phyloP scores from a whole-genome alignment of 2,329 filamentous ascomycete genomes.

The Trichophyton schoenleinii region DNA sequence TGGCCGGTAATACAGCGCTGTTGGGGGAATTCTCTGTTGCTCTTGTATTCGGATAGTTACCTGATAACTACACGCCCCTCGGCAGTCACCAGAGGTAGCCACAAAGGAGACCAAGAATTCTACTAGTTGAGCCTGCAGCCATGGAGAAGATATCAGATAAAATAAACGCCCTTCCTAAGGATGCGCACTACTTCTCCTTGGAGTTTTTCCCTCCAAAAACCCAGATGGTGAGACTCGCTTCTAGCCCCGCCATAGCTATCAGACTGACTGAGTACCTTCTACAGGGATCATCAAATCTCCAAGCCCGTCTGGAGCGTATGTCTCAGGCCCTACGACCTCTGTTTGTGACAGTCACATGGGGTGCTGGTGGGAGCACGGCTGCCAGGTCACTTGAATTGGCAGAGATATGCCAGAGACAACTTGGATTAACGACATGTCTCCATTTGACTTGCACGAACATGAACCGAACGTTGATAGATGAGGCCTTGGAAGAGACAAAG shows the following conservation, averaged over 20 bases:
- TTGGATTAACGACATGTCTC: conserved; percentile 85
- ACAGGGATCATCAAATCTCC: conserved; percentile 78
- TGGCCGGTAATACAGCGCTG: not conserved
- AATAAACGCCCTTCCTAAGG: conserved; percentile 74
- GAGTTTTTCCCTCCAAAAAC: conserved; percentile 99
- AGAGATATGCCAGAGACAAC: conserved; percentile 83
- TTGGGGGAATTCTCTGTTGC: too few species aligned
- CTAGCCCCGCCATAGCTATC: conserved; percentile 10
- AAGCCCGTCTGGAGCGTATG: conserved; percentile 90
- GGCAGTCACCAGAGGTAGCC: not conserved
- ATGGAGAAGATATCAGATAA: conserved; percentile 82
- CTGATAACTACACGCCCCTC: too few species aligned
- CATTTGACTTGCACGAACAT: conserved; percentile 98
- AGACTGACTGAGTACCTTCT: conserved; percentile 16
- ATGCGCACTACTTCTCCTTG: conserved; percentile 81
- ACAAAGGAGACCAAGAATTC: not conserved
- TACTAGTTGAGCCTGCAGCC: not conserved
- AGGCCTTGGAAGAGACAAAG: conserved; percentile 82
- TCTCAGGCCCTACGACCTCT: conserved; percentile 76
- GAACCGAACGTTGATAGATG: conserved; percentile 73
- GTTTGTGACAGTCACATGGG: conserved; percentile 97
- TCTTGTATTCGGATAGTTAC: not conserved
- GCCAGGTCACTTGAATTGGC: conserved; percentile 86
- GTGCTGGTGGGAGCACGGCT: conserved; percentile 83
- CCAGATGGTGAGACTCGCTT: conserved; percentile 49